Evolutionary conservation across 2,329 filamentous ascomycete species (phyloP).

Genomic region (Chlorencoelia australis): DNA sequence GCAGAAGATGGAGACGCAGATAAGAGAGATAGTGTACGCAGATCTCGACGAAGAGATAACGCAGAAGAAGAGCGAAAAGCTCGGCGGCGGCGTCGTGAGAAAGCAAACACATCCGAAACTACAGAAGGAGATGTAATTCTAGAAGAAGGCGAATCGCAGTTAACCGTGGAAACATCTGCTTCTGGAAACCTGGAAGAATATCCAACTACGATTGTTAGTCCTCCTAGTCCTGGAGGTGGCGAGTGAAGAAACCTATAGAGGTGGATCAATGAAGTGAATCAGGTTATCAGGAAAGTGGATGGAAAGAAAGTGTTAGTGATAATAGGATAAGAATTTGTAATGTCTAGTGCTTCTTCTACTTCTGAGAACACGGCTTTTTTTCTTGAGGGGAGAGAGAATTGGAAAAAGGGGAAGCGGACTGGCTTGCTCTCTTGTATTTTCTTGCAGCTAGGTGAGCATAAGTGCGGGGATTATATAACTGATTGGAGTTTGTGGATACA

Average conservation of each 20-base stretch:
- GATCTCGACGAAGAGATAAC: conserved; percentile 47
- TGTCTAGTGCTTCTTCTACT: conserved; percentile 13
- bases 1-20: conserved; percentile 38
- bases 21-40: conserved; percentile 51
- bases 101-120: conserved; percentile 31
- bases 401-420: too few relatives aligned
- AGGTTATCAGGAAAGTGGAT: conserved; percentile 14
- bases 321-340: conserved; percentile 12
- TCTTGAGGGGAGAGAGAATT: too few relatives aligned
- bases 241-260: conserved; percentile 21
- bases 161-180: conserved; percentile 3
- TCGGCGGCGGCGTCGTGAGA: conserved; percentile 56
- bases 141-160: conserved; percentile 10
- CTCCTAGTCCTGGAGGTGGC: conserved; percentile 23
- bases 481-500: too few relatives aligned
- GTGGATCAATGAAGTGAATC: conserved; percentile 20
- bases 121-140: conserved; percentile 8
- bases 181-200: conserved; percentile 10
- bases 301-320: conserved; percentile 13
- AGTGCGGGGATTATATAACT: too few relatives aligned
- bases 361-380: background rate
- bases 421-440: too few relatives aligned
- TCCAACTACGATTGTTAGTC: conserved; percentile 23
- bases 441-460: too few relatives aligned
- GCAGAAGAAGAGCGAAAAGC: conserved; percentile 69